These are phyloP conservation scores for Tulasnella sp. DNA, from an alignment of 768 basidiomycete species.

Conservation along the genomic window DNA sequence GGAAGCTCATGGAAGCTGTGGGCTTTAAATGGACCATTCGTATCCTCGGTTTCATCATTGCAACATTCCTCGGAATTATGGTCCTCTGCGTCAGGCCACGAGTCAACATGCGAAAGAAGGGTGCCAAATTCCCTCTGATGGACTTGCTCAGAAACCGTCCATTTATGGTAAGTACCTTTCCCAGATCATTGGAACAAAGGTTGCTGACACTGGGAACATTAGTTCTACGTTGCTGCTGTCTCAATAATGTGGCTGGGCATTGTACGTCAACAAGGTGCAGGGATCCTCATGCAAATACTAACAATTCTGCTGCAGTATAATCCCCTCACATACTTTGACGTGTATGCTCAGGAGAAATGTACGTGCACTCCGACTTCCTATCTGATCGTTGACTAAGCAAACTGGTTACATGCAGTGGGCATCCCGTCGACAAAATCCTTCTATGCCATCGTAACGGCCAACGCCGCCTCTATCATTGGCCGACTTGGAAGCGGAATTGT, in stretches of 20 bases:
- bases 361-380: not conserved
- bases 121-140: conserved; percentile 47
- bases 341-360: conserved; percentile 40
- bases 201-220: conserved; percentile 26
- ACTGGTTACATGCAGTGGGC: conserved; percentile 27
- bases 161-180: conserved; percentile 50
- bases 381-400: not conserved
- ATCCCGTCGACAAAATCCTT: conserved; percentile 24
- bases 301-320: not conserved
- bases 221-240: conserved; percentile 6
- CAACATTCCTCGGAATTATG: conserved; percentile 48
- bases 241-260: conserved; percentile 20
- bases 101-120: conserved; percentile 46
- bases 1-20: conserved; percentile 26
- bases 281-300: not conserved
- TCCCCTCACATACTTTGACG: conserved; percentile 42
- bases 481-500: conserved; percentile 34
- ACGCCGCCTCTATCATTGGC: conserved; percentile 34
- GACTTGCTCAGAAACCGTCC: conserved; percentile 54
- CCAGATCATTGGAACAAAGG: conserved; percentile 46
- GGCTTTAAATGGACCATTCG: conserved; percentile 45
- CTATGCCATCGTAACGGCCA: conserved; percentile 33
- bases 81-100: conserved; percentile 31
- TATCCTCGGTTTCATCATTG: conserved; percentile 59
- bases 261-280: not conserved